A percentile compares a stretch with the other conserved stretches of the same genome.
phyloP scores from a whole-genome alignment of 164 flowering plant genomes.

The Liriodendron chinense region DNA sequence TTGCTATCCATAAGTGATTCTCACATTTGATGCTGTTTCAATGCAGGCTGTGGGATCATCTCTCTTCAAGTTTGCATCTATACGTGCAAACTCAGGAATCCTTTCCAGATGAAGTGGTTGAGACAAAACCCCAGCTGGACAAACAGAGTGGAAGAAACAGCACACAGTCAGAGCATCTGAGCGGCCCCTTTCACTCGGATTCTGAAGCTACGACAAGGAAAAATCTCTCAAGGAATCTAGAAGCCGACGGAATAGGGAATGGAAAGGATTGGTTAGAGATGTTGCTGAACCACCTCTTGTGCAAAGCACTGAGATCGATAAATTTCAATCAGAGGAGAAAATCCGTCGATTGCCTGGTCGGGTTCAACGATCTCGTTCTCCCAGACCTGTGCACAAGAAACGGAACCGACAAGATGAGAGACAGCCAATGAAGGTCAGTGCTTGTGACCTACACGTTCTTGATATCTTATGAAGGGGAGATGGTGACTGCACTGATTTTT shows the following conservation, averaged over 20 bases:
- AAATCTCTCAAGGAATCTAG: constrained; percentile 32
- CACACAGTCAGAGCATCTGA: constrained; percentile 9
- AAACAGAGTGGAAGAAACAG: constrained; percentile 20
- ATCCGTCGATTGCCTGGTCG: constrained; percentile 23
- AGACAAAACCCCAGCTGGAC: constrained; percentile 23
- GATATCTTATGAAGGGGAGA: not conserved
- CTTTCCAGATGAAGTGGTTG: constrained; percentile 30
- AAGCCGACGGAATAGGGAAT: constrained; percentile 53
- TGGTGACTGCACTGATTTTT: not conserved
- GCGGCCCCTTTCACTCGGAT: constrained; percentile 23
- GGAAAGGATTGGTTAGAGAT: constrained; percentile 58
- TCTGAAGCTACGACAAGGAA: constrained; percentile 43
- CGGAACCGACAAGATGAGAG: constrained; percentile 49
- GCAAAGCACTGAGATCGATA: constrained; percentile 43
- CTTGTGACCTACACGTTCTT: not conserved
- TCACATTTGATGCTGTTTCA: constrained; percentile 1
- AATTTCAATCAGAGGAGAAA: constrained; percentile 32
- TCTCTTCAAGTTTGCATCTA: constrained; percentile 51
- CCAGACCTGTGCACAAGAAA: constrained; percentile 43
- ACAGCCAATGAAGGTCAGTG: constrained; percentile 40
- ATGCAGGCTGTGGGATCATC: constrained; percentile 93
- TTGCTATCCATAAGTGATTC: not conserved
- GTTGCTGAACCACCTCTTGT: constrained; percentile 55
- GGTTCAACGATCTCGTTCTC: constrained; percentile 41
- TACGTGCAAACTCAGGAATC: constrained; percentile 49